Base-by-base conservation (phyloP, 805 yeast species). In the Wilhelminamyces savonicus region DNA sequence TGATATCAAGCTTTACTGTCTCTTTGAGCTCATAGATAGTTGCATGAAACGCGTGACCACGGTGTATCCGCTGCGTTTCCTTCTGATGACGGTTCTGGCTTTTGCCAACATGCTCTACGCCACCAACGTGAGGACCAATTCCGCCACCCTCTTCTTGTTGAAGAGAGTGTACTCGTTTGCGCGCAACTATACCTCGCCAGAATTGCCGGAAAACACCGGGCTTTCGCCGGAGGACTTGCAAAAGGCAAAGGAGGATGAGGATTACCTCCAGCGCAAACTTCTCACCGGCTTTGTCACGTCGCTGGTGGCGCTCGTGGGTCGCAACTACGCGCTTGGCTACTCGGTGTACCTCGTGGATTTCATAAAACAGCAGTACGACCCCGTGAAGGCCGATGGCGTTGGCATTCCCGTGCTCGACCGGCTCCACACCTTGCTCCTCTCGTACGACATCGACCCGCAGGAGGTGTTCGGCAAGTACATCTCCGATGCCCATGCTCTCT, bases 1-100 rank as follows among this genome's bases (percentile, higher is more conserved):
- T 43, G 73, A 72, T 16, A 30, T 86, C 28, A 73, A 80, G 54
- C 61, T 82, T 37, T 83, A 83, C 54, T 62, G 76, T 21, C 43
- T 84, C 7, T 62, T 78, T 34, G 94, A 87, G 56, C 62, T 86
- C 31, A 56, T 83, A 31, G 65, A 59, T 12, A 62, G 75, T 24
- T 71, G 78, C 24, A 50, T 83, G 44, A 72, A 69, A 39, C 61
- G 78, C 34, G 78, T 85, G 36, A 60, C 65, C 22, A 82, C 94
- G 0, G 50, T 74, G 13, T 77, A 79, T 46, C 96, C 97, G 6
- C 82, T 95, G 1, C 74, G 82, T 37, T 87, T 83, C 46, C 58
- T 88, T 27, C 69, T 81, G 1, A 80, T 84, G 71, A 74, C 79
- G 0, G 69, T 78, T 0, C 50, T 81, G 1, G 66, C 86, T 0